phyloP scores from a whole-genome alignment of 257 asterid genomes.

The Henckelia pumila region DNA sequence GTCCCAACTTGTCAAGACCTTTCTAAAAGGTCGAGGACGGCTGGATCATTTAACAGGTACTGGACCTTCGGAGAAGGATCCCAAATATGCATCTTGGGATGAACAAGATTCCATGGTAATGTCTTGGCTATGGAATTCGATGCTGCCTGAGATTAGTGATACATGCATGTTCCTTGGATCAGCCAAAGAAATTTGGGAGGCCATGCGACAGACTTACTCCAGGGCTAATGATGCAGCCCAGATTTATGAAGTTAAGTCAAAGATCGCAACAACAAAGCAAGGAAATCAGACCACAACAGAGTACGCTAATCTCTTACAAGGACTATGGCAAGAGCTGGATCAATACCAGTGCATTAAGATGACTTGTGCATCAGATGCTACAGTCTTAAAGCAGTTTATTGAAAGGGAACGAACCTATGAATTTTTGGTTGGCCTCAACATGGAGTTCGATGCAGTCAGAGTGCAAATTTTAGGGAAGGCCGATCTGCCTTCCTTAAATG shows the following conservation, averaged over 20 bases:
- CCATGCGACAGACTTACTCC: not conserved
- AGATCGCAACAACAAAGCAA: not conserved
- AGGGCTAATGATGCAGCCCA: not conserved
- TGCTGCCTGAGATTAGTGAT: not conserved
- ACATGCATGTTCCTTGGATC: not conserved
- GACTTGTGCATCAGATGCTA: not conserved
- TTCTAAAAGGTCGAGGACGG: not conserved
- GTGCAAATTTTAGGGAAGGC: not conserved
- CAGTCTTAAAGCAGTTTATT: not conserved
- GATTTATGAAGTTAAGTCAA: slow-evolving; percentile 1
- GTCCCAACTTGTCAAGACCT: not conserved
- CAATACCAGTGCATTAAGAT: not conserved
- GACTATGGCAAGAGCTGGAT: slow-evolving; percentile 1
- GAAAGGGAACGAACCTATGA: slow-evolving; percentile 2
- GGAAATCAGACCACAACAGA: not conserved
- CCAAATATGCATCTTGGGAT: slow-evolving; percentile 6
- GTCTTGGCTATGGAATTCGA: not conserved
- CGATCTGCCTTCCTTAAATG: not conserved
- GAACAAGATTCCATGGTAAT: slow-evolving; percentile 7
- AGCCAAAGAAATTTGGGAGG: not conserved
- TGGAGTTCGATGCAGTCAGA: not conserved
- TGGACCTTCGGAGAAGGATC: not conserved
- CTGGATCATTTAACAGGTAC: not conserved
- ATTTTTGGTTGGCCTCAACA: not conserved
- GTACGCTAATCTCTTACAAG: not conserved